A percentile compares a stretch with the other conserved stretches of the same genome.
phyloP scores from a whole-genome alignment of 2,329 filamentous ascomycete species.

The Fusarium palustre region DNA sequence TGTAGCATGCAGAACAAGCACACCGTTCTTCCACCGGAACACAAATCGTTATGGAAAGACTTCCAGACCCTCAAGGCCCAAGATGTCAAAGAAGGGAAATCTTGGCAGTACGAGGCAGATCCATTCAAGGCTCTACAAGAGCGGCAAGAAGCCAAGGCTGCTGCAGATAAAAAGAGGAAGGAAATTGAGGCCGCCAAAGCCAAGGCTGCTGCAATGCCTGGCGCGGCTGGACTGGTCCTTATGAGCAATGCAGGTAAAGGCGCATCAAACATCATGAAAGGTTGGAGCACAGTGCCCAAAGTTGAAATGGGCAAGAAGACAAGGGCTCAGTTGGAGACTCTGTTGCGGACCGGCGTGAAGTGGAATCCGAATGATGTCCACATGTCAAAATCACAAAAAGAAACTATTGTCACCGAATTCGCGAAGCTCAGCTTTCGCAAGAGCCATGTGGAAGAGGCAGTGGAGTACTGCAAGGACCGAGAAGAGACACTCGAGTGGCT shows the following conservation, averaged over 20 bases:
- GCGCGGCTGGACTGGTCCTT: slow-evolving; percentile 67
- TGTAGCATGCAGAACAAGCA: slow-evolving; percentile 97
- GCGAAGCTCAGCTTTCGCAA: slow-evolving; percentile 84
- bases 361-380: slow-evolving; percentile 87
- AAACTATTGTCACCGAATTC: slow-evolving; percentile 77
- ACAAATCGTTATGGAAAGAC: slow-evolving; percentile 91
- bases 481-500: slow-evolving; percentile 97
- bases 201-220: slow-evolving; percentile 73
- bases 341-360: slow-evolving; percentile 80
- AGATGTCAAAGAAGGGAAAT: slow-evolving; percentile 80
- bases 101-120: slow-evolving; percentile 95
- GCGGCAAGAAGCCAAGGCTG: slow-evolving; percentile 79
- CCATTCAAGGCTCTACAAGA: slow-evolving; percentile 87
- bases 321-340: slow-evolving; percentile 79
- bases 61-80: slow-evolving; percentile 85
- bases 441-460: slow-evolving; percentile 90
- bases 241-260: slow-evolving; percentile 58
- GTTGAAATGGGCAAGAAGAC: slow-evolving; percentile 92
- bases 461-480: slow-evolving; percentile 86
- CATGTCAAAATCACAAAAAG: slow-evolving; percentile 69
- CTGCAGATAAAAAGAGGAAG: slow-evolving; percentile 81
- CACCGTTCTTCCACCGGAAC: slow-evolving; percentile 91
- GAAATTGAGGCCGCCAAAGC: slow-evolving; percentile 76
- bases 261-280: slow-evolving; percentile 68
- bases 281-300: slow-evolving; percentile 87